Percentiles rank a stretch among this genome's conserved stretches.
Conservation (phyloP, 2,329 filamentous ascomycete species). For the Botrytis squamosa region DNA sequence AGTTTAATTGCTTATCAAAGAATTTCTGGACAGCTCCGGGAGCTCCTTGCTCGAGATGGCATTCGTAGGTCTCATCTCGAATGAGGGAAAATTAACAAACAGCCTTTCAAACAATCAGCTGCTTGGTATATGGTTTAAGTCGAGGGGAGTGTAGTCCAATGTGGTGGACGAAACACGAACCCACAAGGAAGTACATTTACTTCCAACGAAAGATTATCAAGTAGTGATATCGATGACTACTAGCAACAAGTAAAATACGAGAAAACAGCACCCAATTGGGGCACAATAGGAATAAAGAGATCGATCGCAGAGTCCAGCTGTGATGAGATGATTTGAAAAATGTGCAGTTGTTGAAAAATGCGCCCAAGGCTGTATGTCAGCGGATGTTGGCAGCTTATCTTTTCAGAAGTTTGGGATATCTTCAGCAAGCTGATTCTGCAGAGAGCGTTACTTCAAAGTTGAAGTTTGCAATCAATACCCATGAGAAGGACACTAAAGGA, state of each 20-base stretch:
- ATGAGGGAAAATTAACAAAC: not conserved
- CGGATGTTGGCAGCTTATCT: not conserved
- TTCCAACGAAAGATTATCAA: not conserved
- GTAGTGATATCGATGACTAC: not conserved
- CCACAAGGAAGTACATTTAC: not conserved
- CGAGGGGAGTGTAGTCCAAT: not conserved
- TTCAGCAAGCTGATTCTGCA: not conserved
- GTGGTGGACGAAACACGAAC: not conserved
- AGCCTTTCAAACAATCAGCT: not conserved
- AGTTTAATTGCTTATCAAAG: not conserved
- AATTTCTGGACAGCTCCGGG: not conserved
- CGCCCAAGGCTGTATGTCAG: not conserved
- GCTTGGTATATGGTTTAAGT: not conserved
- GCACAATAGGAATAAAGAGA: not conserved
- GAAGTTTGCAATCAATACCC: not conserved
- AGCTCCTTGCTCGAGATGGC: not conserved
- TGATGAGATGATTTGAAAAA: not conserved
- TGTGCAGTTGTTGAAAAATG: not conserved
- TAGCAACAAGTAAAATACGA: not conserved
- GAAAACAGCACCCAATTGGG: not conserved
- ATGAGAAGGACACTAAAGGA: not conserved
- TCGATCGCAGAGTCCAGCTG: not conserved
- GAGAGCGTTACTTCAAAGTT: not conserved
- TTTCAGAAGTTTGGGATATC: not conserved
- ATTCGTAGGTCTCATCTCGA: not conserved